A percentile compares a stretch with the other conserved stretches of the same genome.
Evolutionary conservation across 257 asterid species (phyloP).

Genomic region (Verbena officinalis): DNA sequence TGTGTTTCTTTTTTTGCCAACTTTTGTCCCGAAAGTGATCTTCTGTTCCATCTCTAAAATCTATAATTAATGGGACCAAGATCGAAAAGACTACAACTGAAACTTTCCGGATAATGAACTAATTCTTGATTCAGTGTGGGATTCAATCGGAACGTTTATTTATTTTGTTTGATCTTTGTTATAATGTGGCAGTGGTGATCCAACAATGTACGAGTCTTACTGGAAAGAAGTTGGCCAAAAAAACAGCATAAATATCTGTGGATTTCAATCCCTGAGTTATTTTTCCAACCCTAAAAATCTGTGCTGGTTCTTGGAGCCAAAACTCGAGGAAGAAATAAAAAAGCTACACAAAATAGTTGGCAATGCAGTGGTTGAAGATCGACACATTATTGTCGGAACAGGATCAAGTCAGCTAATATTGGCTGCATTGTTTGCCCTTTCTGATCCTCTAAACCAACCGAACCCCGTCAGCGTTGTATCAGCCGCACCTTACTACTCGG

Average conservation of each 20-base stretch:
- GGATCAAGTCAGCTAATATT: constrained; percentile 85
- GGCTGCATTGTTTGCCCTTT: constrained; percentile 72
- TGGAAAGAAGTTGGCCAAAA: constrained; percentile 40
- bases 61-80: no score
- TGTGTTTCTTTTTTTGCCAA: no score
- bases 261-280: constrained; percentile 68
- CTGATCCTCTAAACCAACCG: constrained; percentile 36
- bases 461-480: constrained; percentile 65
- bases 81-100: no score
- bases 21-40: no score
- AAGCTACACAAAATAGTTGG: constrained; percentile 56
- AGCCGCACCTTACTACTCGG: constrained; percentile 85
- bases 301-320: constrained; percentile 86
- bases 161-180: not conserved
- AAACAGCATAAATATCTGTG: constrained; percentile 37
- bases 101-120: no score
- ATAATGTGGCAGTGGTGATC: constrained; percentile 45
- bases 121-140: no score
- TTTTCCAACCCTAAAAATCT: constrained; percentile 46
- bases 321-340: constrained; percentile 64
- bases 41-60: no score
- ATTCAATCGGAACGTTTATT: no score
- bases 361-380: constrained; percentile 57
- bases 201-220: constrained; percentile 48
- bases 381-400: constrained; percentile 64